A percentile compares a stretch with the other conserved stretches of the same genome.
Evolutionary conservation across 192 early-diverging fungal species (phyloP).

Genomic region (Rhizophagus clarus): DNA sequence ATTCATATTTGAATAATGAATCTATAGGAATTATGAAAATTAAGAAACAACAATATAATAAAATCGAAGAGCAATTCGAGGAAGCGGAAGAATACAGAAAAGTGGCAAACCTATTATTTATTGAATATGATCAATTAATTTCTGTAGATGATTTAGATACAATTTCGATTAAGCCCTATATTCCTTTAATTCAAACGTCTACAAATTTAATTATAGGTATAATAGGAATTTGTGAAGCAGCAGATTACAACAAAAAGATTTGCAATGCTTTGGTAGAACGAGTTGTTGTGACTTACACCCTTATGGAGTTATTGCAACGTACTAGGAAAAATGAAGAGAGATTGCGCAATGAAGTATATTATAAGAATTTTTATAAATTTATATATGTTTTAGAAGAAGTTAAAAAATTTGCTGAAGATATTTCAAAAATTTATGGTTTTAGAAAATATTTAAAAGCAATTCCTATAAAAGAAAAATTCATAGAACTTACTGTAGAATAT

Average conservation of each 20-base stretch:
- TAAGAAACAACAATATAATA: too few species aligned
- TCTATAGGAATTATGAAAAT: too few species aligned
- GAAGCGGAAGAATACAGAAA: too few species aligned
- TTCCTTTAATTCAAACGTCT: too few species aligned
- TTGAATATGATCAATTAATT: too few species aligned
- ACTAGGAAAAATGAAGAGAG: background rate
- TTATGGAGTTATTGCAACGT: background rate
- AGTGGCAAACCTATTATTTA: too few species aligned
- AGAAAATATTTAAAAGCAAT: background rate
- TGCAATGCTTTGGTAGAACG: constrained; percentile 13
- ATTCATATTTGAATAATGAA: too few species aligned
- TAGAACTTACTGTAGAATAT: background rate
- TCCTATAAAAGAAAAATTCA: background rate
- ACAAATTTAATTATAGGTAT: background rate
- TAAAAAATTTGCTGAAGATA: background rate
- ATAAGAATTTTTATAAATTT: background rate
- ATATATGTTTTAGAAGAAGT: constrained; percentile 13
- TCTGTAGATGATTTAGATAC: too few species aligned
- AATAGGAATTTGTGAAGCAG: background rate
- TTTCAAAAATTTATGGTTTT: background rate
- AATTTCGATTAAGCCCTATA: too few species aligned
- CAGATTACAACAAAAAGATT: constrained; percentile 27
- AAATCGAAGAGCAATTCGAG: too few species aligned
- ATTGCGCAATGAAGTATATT: background rate
- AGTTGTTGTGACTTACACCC: background rate